phyloP scores from a whole-genome alignment of 495 filamentous ascomycete genomes.

The Staphylotrichum tortipilum region DNA sequence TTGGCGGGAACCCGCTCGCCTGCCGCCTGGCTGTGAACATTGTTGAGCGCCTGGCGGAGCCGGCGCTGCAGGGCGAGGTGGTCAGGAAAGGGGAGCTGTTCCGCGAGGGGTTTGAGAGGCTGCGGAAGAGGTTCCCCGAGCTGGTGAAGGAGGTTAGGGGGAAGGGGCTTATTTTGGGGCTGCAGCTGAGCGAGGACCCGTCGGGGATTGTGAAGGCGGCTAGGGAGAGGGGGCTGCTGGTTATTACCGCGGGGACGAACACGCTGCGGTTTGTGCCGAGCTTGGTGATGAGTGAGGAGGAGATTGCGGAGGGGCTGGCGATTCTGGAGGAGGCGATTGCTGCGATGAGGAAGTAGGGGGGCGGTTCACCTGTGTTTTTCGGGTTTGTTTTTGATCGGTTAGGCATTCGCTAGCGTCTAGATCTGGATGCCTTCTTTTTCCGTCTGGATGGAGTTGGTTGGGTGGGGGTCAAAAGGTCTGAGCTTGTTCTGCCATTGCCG shows the following conservation, averaged over 20 bases:
- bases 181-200: slow-evolving; percentile 69
- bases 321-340: slow-evolving; percentile 72
- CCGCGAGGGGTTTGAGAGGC: slow-evolving; percentile 47
- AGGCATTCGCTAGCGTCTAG: too few relatives aligned
- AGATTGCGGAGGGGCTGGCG: slow-evolving; percentile 64
- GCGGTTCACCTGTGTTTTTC: too few relatives aligned
- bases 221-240: slow-evolving; percentile 75
- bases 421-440: too few relatives aligned
- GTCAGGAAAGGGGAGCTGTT: slow-evolving; percentile 58
- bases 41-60: slow-evolving; percentile 60
- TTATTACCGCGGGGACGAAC: slow-evolving; percentile 88
- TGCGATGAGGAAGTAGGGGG: slow-evolving; percentile 20
- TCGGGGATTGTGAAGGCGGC: slow-evolving; percentile 68
- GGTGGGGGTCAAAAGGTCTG: too few relatives aligned
- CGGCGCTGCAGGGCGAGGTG: slow-evolving; percentile 56
- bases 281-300: slow-evolving; percentile 62
- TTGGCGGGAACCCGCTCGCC: slow-evolving; percentile 88
- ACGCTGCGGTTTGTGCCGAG: slow-evolving; percentile 82
- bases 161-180: slow-evolving; percentile 71
- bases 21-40: slow-evolving; percentile 78
- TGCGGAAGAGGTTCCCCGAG: slow-evolving; percentile 60
- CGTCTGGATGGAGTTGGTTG: too few relatives aligned
- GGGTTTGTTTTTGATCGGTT: too few relatives aligned
- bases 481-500: too few relatives aligned
- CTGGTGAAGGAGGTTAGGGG: slow-evolving; percentile 73